phyloP scores from a whole-genome alignment of 148 eudicot species.

The Heliosperma pusillum region DNA sequence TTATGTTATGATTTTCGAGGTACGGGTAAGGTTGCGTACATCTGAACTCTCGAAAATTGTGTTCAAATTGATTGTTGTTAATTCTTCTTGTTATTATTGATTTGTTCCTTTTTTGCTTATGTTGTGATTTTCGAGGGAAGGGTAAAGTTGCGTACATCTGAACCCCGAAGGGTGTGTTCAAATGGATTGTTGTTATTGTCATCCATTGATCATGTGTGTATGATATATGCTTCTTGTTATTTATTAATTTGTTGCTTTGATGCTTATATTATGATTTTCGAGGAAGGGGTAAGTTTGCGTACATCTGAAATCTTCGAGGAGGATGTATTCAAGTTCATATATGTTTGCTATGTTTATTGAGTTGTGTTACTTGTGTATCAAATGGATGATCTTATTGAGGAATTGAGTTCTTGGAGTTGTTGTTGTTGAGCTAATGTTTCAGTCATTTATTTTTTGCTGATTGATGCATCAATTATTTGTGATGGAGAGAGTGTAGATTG shows the following conservation, averaged over 20 bases:
- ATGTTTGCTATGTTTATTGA: too few species aligned
- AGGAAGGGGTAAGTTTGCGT: not conserved
- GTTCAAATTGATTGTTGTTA: not conserved
- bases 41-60: not conserved
- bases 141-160: not conserved
- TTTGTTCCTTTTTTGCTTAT: not conserved
- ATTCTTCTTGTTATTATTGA: too few species aligned
- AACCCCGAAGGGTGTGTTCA: not conserved
- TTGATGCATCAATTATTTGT: not conserved
- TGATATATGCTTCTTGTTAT: too few species aligned
- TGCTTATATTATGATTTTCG: not conserved
- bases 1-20: not conserved
- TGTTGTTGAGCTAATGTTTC: not conserved
- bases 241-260: not conserved
- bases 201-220: not conserved
- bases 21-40: not conserved
- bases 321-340: too few species aligned
- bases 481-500: not conserved
- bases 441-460: not conserved
- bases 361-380: too few species aligned
- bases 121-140: not conserved
- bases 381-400: conserved; percentile 20
- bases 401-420: not conserved
- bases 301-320: not conserved
- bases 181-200: not conserved